phyloP scores from a whole-genome alignment of 495 filamentous ascomycete species.

The Penicillium coffeae region DNA sequence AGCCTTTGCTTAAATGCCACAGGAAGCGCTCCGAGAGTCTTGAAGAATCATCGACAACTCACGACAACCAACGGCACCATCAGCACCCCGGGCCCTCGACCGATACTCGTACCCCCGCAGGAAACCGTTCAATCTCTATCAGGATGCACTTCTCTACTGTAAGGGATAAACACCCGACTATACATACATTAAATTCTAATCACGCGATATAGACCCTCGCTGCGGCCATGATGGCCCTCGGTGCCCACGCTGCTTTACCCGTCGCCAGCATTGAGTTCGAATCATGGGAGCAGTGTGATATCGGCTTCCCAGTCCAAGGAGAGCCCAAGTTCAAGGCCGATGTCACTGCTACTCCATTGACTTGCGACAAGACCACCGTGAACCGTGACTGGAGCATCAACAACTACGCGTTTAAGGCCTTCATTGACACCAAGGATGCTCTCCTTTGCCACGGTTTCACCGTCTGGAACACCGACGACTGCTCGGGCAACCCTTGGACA shows the following conservation, averaged over 20 bases:
- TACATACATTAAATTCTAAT: slow-evolving; percentile 2
- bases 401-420: slow-evolving; percentile 20
- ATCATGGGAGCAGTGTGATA: slow-evolving; percentile 22
- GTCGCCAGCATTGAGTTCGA: slow-evolving; percentile 22
- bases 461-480: slow-evolving; percentile 24
- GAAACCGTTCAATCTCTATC: background rate
- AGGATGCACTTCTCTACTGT: slow-evolving; percentile 7
- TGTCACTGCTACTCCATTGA: slow-evolving; percentile 13
- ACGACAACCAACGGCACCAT: slow-evolving; percentile 1
- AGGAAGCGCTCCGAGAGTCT: background rate
- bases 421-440: slow-evolving; percentile 22
- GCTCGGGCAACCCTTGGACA: slow-evolving; percentile 14
- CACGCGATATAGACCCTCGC: slow-evolving; percentile 14
- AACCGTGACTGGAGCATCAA: slow-evolving; percentile 26
- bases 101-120: background rate
- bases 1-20: background rate
- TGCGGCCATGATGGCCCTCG: slow-evolving; percentile 17
- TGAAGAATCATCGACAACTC: background rate
- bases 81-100: background rate
- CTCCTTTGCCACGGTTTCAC: slow-evolving; percentile 15
- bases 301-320: slow-evolving; percentile 11
- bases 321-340: slow-evolving; percentile 14
- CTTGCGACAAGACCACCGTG: slow-evolving; percentile 23
- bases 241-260: slow-evolving; percentile 18
- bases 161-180: slow-evolving; percentile 16